Percentiles rank a stretch among this genome's conserved stretches.
Conservation (phyloP, 2,329 filamentous ascomycete genomes). For the Pyrenophora seminiperda region DNA sequence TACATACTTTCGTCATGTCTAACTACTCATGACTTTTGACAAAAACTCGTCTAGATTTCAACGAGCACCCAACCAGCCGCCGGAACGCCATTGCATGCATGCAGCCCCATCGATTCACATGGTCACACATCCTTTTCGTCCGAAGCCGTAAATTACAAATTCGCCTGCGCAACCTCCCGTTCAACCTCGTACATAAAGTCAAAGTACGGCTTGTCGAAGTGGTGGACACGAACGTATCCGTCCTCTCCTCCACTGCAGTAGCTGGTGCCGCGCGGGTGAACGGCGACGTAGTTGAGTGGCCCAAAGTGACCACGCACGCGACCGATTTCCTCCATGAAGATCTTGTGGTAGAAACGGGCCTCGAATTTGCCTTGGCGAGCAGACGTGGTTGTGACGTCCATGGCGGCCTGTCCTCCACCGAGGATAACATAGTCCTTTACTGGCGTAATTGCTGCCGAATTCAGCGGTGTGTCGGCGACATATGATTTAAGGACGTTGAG, state of each 20-base stretch:
- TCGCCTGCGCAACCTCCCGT: conserved; percentile 65
- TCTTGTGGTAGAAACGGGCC: conserved; percentile 99
- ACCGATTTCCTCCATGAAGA: conserved; percentile 98
- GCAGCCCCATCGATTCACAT: conserved; percentile 25
- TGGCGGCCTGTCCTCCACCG: conserved; percentile 95
- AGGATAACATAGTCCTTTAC: conserved; percentile 99
- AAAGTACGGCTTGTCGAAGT: conserved; percentile 98
- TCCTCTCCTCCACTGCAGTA: conserved; percentile 98
- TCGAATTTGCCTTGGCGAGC: conserved; percentile 98
- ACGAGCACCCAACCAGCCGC: conserved; percentile 26
- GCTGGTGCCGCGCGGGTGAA: conserved; percentile 85
- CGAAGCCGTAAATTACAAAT: conserved; percentile 36
- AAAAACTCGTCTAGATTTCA: conserved; percentile 13
- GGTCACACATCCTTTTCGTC: conserved; percentile 26
- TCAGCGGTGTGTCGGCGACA: conserved; percentile 88
- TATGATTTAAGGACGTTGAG: conserved; percentile 95
- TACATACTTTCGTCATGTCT: conserved; percentile 8
- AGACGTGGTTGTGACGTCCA: conserved; percentile 96
- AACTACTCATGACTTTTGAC: conserved; percentile 15
- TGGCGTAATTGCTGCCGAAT: conserved; percentile 90
- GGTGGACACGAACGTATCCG: conserved; percentile 96
- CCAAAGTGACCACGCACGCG: conserved; percentile 97
- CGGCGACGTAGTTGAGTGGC: conserved; percentile 93
- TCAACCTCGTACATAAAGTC: conserved; percentile 99
- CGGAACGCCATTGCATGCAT: conserved; percentile 49